Conservation (phyloP, 495 filamentous ascomycete species). For the Cercophora samala region DNA sequence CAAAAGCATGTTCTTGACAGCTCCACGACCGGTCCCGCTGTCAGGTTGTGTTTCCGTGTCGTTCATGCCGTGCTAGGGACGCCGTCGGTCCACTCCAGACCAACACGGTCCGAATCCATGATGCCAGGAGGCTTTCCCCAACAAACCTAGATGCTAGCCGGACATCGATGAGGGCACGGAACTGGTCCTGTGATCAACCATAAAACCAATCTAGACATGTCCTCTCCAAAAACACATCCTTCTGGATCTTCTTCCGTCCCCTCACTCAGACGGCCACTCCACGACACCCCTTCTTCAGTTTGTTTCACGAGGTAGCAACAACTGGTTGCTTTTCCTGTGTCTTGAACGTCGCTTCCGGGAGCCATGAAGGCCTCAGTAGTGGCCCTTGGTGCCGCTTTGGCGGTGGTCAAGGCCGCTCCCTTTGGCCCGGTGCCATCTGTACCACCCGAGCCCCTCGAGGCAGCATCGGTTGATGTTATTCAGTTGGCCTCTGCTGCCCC, state of each 20-base stretch:
- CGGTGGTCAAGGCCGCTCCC: slow-evolving; percentile 8
- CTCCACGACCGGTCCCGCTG: background rate
- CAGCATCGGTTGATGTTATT: background rate
- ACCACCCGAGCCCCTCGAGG: background rate
- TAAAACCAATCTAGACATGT: background rate
- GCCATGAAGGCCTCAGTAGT: slow-evolving; percentile 28
- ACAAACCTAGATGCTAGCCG: slow-evolving; percentile 7
- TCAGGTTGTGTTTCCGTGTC: background rate
- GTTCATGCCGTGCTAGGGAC: background rate
- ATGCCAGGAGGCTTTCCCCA: slow-evolving; percentile 5
- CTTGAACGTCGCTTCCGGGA: slow-evolving; percentile 7
- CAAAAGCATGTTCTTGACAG: background rate
- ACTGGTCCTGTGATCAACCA: background rate
- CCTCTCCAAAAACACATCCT: background rate
- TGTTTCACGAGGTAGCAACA: background rate
- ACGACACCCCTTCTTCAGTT: background rate
- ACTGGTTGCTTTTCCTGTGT: background rate
- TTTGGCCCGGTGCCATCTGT: slow-evolving; percentile 4
- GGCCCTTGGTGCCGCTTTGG: slow-evolving; percentile 21
- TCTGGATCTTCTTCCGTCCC: slow-evolving; percentile 1
- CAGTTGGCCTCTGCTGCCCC: background rate
- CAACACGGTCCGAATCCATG: background rate
- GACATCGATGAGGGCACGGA: background rate
- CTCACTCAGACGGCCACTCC: background rate
- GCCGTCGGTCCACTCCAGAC: background rate